Evolutionary conservation across 345 rosid genomes (phyloP).

Genomic region (Kandelia obovata): DNA sequence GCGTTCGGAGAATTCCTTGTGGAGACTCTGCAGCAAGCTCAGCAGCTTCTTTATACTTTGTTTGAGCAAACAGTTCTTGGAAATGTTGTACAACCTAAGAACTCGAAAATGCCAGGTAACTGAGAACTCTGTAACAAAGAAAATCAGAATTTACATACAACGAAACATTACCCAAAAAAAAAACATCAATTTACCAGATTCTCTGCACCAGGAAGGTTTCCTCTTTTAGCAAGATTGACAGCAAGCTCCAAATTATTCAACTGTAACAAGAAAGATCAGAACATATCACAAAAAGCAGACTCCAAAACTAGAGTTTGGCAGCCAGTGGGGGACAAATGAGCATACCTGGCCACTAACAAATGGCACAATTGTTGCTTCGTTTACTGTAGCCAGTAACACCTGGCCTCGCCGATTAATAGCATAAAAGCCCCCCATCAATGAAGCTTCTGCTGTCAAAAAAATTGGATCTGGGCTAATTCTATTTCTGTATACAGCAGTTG

Average conservation of each 20-base stretch:
- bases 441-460: slow-evolving; percentile 93
- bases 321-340: background rate
- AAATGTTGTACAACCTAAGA: slow-evolving; percentile 93
- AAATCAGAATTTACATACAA: no score
- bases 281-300: background rate
- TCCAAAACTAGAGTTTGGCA: background rate
- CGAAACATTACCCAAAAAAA: no score
- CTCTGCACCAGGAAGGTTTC: slow-evolving; percentile 99
- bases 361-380: slow-evolving; percentile 89
- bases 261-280: slow-evolving; percentile 32
- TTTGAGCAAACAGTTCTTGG: slow-evolving; percentile 95
- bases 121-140: no score
- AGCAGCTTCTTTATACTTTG: slow-evolving; percentile 98
- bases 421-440: slow-evolving; percentile 86
- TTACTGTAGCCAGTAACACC: slow-evolving; percentile 68
- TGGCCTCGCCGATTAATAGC: slow-evolving; percentile 72
- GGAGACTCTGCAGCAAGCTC: slow-evolving; percentile 99
- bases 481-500: slow-evolving; percentile 96
- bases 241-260: slow-evolving; percentile 98
- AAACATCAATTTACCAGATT: slow-evolving; percentile 58
- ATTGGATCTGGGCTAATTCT: slow-evolving; percentile 99
- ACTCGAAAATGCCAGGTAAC: no score
- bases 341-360: slow-evolving; percentile 95
- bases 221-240: slow-evolving; percentile 96
- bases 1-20: slow-evolving; percentile 93